Evolutionary conservation across 2,329 filamentous ascomycete genomes (phyloP).

Genomic region (Rugonectria rugulosa): DNA sequence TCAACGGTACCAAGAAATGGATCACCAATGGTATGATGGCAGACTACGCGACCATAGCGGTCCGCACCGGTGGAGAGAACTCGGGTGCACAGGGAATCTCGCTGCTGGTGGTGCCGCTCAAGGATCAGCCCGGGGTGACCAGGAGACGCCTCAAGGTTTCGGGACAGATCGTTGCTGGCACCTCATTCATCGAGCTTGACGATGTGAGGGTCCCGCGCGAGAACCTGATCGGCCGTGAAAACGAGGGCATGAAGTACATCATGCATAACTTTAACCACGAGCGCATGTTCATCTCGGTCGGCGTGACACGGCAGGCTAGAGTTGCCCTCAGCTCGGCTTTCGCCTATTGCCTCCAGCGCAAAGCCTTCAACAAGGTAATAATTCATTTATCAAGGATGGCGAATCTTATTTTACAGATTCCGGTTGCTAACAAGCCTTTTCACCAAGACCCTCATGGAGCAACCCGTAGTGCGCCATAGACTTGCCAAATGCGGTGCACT

Average conservation of each 20-base stretch:
- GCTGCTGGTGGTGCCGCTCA: slow-evolving; percentile 74
- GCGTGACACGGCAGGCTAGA: slow-evolving; percentile 65
- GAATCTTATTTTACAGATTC: too few species aligned
- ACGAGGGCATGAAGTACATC: slow-evolving; percentile 75
- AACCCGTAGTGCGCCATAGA: slow-evolving; percentile 77
- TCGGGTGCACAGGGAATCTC: slow-evolving; percentile 69
- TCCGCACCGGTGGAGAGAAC: slow-evolving; percentile 69
- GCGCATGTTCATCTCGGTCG: slow-evolving; percentile 71
- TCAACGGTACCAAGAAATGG: slow-evolving; percentile 84
- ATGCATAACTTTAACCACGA: slow-evolving; percentile 87
- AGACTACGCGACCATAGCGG: slow-evolving; percentile 74
- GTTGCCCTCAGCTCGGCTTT: slow-evolving; percentile 48
- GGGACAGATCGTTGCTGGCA: slow-evolving; percentile 71
- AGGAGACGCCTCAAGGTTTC: slow-evolving; percentile 73
- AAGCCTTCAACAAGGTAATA: slow-evolving; percentile 45
- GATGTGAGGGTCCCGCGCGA: slow-evolving; percentile 75
- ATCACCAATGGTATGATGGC: slow-evolving; percentile 78
- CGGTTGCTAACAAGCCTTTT: too few species aligned
- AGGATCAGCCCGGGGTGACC: slow-evolving; percentile 68
- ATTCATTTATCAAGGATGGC: too few species aligned
- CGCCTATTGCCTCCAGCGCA: slow-evolving; percentile 48
- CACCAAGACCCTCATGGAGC: slow-evolving; percentile 67
- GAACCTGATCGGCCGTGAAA: slow-evolving; percentile 75
- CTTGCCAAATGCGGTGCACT: slow-evolving; percentile 73
- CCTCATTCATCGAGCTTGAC: slow-evolving; percentile 79